These are phyloP conservation scores for Backusella psychrophila DNA, from an alignment of 192 early-diverging fungal species.

Conservation along the genomic window DNA sequence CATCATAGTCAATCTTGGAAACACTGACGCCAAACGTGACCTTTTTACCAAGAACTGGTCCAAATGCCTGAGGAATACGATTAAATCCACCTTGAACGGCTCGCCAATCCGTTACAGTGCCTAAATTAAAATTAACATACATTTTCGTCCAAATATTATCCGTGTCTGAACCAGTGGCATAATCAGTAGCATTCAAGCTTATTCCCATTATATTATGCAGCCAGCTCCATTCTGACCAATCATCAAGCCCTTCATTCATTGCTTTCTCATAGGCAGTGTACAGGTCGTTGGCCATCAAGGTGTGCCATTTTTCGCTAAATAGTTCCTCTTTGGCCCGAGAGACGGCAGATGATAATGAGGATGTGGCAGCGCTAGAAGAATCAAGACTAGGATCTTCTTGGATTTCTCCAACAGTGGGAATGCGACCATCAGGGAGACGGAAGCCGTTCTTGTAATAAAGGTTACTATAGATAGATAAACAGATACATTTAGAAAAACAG, in stretches of 20 bases:
- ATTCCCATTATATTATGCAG: slow-evolving; percentile 19
- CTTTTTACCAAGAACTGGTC: slow-evolving; percentile 12
- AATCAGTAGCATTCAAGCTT: slow-evolving; percentile 15
- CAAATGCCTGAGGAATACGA: slow-evolving; percentile 32
- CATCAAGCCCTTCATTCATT: slow-evolving; percentile 14
- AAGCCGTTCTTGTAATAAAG: slow-evolving; percentile 11
- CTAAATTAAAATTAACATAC: slow-evolving; percentile 15
- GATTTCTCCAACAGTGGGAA: slow-evolving; percentile 14
- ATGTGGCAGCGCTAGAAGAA: too few species aligned
- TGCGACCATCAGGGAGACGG: slow-evolving; percentile 19
- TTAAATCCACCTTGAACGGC: slow-evolving; percentile 30
- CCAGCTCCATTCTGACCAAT: slow-evolving; percentile 20
- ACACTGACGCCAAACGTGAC: slow-evolving; percentile 22
- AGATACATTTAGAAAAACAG: too few species aligned
- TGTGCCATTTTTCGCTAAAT: slow-evolving; percentile 5
- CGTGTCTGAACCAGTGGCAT: not conserved
- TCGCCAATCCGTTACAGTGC: slow-evolving; percentile 10
- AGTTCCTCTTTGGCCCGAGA: not conserved
- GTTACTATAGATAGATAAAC: not conserved
- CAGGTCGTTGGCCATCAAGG: slow-evolving; percentile 13
- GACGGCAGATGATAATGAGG: not conserved
- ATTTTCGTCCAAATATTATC: not conserved
- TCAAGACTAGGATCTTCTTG: not conserved
- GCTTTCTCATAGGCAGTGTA: slow-evolving; percentile 16
- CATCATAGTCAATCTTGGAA: slow-evolving; percentile 15